Conservation (phyloP, 768 basidiomycete species). For the Fibroporia radiculosa region DNA sequence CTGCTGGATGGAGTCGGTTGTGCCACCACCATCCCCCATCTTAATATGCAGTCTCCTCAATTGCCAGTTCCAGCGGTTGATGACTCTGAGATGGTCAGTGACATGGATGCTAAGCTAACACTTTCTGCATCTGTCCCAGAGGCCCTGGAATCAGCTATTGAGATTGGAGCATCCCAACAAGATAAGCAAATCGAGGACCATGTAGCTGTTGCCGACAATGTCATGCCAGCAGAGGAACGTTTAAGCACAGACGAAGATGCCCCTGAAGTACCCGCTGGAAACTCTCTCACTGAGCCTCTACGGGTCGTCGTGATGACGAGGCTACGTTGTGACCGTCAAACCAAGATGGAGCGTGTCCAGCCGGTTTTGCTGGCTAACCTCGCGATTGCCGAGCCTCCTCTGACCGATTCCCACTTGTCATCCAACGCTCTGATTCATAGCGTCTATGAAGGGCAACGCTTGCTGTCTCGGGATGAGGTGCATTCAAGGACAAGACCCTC, state of each 20-base stretch:
- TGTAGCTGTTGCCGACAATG: background rate
- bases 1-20: too few species aligned
- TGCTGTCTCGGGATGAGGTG: constrained; percentile 26
- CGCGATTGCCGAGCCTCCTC: constrained; percentile 30
- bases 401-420: constrained; percentile 16
- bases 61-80: too few species aligned
- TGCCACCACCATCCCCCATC: too few species aligned
- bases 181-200: background rate
- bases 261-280: background rate
- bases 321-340: constrained; percentile 49
- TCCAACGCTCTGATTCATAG: constrained; percentile 42
- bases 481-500: constrained; percentile 38
- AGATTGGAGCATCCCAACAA: background rate
- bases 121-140: background rate
- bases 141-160: background rate
- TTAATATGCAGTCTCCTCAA: too few species aligned
- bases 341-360: constrained; percentile 52
- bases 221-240: background rate
- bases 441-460: constrained; percentile 30
- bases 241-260: background rate
- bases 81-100: too few species aligned
- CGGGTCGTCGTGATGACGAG: constrained; percentile 57
- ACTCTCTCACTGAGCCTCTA: constrained; percentile 47
- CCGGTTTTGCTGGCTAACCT: constrained; percentile 59
- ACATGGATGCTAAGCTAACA: background rate